Base-by-base conservation (phyloP, 2,329 filamentous ascomycete genomes). In the Zasmidium angulare region DNA sequence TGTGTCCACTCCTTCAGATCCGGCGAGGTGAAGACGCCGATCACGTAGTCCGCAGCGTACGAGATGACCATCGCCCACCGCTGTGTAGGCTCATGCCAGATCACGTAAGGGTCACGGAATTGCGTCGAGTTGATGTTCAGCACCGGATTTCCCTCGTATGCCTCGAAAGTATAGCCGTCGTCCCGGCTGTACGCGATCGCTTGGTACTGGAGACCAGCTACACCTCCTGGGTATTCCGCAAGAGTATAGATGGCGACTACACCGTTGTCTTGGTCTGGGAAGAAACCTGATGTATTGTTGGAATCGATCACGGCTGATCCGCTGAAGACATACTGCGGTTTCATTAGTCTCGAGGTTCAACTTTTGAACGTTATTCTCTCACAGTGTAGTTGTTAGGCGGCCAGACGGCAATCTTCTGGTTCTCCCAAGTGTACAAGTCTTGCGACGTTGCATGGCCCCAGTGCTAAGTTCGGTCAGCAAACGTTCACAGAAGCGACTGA, bases 281-380 rank as follows among this genome's bases (percentile, higher is more conserved):
- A 88, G 75, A 89, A 86, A 1, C 86, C 86, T 14, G 84, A 87
- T 0, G 86, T 87, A 68, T 89, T 89, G 68, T 88, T 83, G 11
- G 71, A 71, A 67, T 89, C 86, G 21, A 86, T 74, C 0, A 88
- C 84, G 6, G 77, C 79, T 50, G 82, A 86, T 22, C 85, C 82
- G 1, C 73, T 80, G 66, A 81, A 82, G 43, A 79, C 85, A 29
- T 78, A 81, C 51, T 59, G 48, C n/a, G 17, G 11, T 3, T 17
- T n/a, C 26, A 11, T 29, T 11, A 29, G 26, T 29, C n/a, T n/a
- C n/a, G n/a, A n/a, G n/a, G n/a, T n/a, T n/a, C n/a, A n/a, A n/a
- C n/a, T n/a, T n/a, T n/a, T n/a, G n/a, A n/a, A n/a, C n/a, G n/a
- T 50, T 6, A 1, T 22, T 10, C 1, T 31, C 61, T 49, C 21